Percentiles rank a stretch among this genome's conserved stretches.
Evolutionary conservation across 2,329 filamentous ascomycete genomes (phyloP).

Genomic region (Beauveria sp.): DNA sequence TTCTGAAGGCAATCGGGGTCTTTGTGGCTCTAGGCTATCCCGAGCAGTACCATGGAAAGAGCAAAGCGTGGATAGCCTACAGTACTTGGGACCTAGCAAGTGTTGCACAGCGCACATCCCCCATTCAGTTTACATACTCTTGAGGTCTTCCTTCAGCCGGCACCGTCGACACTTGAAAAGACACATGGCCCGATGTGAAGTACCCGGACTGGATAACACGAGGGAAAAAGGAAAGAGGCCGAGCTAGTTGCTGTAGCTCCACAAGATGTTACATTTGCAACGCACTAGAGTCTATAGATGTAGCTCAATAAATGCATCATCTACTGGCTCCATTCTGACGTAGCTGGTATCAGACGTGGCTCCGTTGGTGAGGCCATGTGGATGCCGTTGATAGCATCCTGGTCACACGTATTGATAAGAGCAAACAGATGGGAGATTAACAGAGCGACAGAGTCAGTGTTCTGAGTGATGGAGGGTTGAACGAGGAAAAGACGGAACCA

Average conservation of each 20-base stretch:
- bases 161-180: neutral
- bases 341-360: constrained; percentile 2
- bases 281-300: neutral
- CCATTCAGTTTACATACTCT: neutral
- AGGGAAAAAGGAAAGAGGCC: neutral
- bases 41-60: neutral
- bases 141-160: neutral
- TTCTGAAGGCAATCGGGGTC: neutral
- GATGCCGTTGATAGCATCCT: constrained; percentile 10
- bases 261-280: neutral
- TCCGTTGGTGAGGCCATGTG: constrained; percentile 9
- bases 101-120: neutral
- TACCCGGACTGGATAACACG: neutral
- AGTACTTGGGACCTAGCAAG: neutral
- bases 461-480: neutral
- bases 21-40: neutral
- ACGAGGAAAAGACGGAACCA: constrained; percentile 6
- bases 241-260: neutral
- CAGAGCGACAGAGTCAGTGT: neutral
- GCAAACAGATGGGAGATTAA: neutral
- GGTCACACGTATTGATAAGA: constrained; percentile 7
- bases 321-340: constrained; percentile 6
- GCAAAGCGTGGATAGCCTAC: neutral
- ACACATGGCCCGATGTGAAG: neutral
- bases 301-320: neutral